Percentiles rank a stretch among this genome's conserved stretches.
Evolutionary conservation across 192 early-diverging fungal genomes (phyloP).

Genomic region (Linnemannia hyalina): DNA sequence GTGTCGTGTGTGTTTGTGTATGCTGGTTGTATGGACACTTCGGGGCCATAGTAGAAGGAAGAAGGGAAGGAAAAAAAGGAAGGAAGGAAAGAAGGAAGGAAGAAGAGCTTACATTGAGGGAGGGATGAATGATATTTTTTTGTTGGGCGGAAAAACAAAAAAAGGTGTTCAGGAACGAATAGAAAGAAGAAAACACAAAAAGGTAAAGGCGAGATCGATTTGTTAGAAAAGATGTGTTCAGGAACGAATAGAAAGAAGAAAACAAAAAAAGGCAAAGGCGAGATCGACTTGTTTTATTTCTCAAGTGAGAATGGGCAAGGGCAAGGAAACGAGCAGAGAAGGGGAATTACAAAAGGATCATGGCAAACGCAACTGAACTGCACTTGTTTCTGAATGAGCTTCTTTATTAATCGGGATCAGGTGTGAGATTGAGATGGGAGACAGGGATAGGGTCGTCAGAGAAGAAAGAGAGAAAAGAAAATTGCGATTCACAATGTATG

Average conservation of each 20-base stretch:
- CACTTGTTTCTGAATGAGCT: too few species aligned
- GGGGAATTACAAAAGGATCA: neutral
- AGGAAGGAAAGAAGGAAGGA: neutral
- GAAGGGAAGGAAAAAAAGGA: neutral
- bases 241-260: neutral
- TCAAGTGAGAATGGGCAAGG: neutral
- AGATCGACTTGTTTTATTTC: conserved; percentile 2
- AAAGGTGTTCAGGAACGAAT: neutral
- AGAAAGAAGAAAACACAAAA: neutral
- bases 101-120: conserved; percentile 3
- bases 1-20: neutral
- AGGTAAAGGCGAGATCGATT: neutral
- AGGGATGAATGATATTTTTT: neutral
- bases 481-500: conserved; percentile 2
- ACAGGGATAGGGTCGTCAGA: neutral
- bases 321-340: neutral
- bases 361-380: too few species aligned
- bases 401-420: neutral
- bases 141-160: neutral
- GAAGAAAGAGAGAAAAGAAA: neutral
- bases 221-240: neutral
- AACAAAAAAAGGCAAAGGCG: neutral
- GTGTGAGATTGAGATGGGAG: neutral
- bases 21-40: neutral
- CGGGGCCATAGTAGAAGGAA: neutral